These are phyloP conservation scores for Rhodosporidiobolus sp. DNA, from an alignment of 768 basidiomycete species.

Conservation along the genomic window DNA sequence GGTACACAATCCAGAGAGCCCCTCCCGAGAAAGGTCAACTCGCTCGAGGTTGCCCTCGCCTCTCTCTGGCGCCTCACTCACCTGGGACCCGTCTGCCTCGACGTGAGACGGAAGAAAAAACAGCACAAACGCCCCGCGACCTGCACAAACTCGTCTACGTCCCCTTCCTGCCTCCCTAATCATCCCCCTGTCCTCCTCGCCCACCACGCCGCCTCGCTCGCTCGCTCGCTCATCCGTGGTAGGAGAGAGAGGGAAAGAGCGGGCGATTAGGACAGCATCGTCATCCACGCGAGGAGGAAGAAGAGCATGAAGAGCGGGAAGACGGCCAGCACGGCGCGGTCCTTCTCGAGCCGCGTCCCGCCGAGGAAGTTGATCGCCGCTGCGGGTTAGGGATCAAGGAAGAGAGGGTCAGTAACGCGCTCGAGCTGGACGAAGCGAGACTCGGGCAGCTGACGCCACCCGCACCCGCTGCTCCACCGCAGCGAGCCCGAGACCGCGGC, in stretches of 20 bases:
- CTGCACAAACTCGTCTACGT: too few relatives aligned
- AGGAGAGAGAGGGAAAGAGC: too few relatives aligned
- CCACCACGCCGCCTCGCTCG: too few relatives aligned
- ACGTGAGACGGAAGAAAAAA: too few relatives aligned
- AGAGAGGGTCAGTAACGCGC: neutral
- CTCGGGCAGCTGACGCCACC: too few relatives aligned
- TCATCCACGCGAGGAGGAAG: slow-evolving; percentile 44
- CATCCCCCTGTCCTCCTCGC: neutral
- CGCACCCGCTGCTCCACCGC: slow-evolving; percentile 1
- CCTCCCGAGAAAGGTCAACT: too few relatives aligned
- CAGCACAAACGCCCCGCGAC: too few relatives aligned
- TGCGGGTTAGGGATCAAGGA: slow-evolving; percentile 50
- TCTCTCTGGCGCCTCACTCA: too few relatives aligned
- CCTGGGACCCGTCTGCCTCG: too few relatives aligned
- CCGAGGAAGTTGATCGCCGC: slow-evolving; percentile 93
- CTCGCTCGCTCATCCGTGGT: neutral
- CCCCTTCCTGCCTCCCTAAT: neutral
- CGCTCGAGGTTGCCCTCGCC: too few relatives aligned
- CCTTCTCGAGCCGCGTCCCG: slow-evolving; percentile 78
- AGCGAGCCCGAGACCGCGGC: neutral
- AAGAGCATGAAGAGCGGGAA: slow-evolving; percentile 64
- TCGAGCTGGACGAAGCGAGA: too few relatives aligned
- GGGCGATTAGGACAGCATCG: slow-evolving; percentile 39
- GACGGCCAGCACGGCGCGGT: slow-evolving; percentile 84
- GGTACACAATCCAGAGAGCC: too few relatives aligned